Conservation (phyloP, 106 monocot species). For the Dendrobium nobile region DNA sequence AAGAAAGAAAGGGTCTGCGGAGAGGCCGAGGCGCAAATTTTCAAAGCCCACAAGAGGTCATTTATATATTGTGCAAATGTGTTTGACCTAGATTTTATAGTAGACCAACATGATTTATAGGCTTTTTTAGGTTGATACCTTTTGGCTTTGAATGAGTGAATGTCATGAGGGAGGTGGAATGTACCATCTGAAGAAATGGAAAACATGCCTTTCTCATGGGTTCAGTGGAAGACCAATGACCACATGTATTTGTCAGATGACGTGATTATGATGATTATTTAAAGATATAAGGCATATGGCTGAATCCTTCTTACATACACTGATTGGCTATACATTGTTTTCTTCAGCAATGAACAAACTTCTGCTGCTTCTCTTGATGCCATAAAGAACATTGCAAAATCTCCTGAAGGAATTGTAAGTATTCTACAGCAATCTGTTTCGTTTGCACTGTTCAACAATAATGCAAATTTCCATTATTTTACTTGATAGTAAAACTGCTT, state of each 20-base stretch:
- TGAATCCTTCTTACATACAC: background rate
- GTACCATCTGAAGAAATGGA: no score
- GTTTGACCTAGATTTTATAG: no score
- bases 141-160: no score
- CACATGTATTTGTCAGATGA: background rate
- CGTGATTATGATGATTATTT: background rate
- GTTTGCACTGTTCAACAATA: background rate
- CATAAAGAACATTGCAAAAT: slow-evolving; percentile 58
- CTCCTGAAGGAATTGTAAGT: slow-evolving; percentile 73
- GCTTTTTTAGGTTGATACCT: no score
- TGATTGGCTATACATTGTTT: background rate
- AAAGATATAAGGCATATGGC: background rate
- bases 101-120: no score
- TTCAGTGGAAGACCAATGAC: no score
- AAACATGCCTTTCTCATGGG: no score
- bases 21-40: no score
- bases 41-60: no score
- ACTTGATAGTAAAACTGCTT: slow-evolving; percentile 6
- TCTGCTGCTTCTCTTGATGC: slow-evolving; percentile 57
- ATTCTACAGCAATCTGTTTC: slow-evolving; percentile 6
- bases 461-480: slow-evolving; percentile 2
- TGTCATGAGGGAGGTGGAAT: no score
- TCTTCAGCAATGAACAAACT: slow-evolving; percentile 58
- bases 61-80: no score
- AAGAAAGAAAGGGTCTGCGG: no score